Conservation (phyloP, 495 filamentous ascomycete genomes). For the Lophiotrema nucula region DNA sequence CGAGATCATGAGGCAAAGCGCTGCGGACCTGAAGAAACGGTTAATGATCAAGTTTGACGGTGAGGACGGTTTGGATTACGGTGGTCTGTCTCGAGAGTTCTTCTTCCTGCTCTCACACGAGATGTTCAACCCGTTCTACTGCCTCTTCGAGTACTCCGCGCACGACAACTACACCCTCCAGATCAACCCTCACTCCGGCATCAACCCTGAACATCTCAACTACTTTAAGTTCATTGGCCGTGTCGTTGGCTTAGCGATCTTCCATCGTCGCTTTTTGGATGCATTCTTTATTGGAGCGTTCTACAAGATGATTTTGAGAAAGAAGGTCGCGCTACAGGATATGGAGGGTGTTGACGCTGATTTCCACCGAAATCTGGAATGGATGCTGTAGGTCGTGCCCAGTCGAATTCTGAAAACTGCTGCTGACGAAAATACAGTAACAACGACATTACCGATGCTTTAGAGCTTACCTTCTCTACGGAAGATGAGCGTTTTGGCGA, state of each 20-base stretch:
- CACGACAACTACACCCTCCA: constrained; percentile 99
- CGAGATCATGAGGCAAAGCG: constrained; percentile 94
- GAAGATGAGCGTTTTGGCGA: constrained; percentile 98
- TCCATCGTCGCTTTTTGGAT: constrained; percentile 96
- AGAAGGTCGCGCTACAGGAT: constrained; percentile 85
- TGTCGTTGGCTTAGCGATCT: constrained; percentile 95
- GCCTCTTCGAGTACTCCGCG: constrained; percentile 98
- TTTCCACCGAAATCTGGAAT: constrained; percentile 90
- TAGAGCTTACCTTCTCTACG: constrained; percentile 92
- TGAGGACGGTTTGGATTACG: constrained; percentile 96
- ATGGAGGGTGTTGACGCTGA: constrained; percentile 99
- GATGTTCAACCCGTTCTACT: constrained; percentile 99
- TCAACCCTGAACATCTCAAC: constrained; percentile 98
- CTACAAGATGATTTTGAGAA: constrained; percentile 99
- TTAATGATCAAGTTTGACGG: constrained; percentile 99
- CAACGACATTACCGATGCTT: constrained; percentile 88
- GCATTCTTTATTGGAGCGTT: constrained; percentile 99
- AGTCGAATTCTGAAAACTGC: background rate
- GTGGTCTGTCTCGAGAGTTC: constrained; percentile 96
- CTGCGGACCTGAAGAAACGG: constrained; percentile 95
- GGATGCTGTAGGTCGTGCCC: constrained; percentile 68
- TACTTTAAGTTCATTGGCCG: constrained; percentile 99
- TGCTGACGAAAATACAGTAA: constrained; percentile 52
- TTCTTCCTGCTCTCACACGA: constrained; percentile 99
- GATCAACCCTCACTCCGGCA: constrained; percentile 99